Base-by-base conservation (phyloP, 1,284 basidiomycete genomes). In the Mycosarcoma maydis region DNA sequence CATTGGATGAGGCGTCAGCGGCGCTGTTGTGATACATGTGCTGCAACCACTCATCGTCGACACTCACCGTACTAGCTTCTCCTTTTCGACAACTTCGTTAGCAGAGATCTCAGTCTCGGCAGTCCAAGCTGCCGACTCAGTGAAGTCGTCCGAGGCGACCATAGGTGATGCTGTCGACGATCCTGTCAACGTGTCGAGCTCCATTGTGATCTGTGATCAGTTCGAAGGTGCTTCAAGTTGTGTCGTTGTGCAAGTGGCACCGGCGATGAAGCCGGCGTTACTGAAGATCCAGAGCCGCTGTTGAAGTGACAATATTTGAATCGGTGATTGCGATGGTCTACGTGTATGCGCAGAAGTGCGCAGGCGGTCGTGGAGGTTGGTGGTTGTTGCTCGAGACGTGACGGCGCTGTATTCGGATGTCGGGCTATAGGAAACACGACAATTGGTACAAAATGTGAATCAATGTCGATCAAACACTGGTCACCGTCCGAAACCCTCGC, bases 1-100 rank as follows among this genome's bases (percentile, higher is more conserved):
- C 4, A 14, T 30, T 32, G 27, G 20, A 34, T 16, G 9, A 17
- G 23, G 19, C 23, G 34, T 44, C 41, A 40, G 41, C 19, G 23
- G 6, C 13, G 7, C 16, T 26, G 9, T 14, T 22, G 1, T 32
- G 6, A 37, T 23, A 11, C 10, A 4, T 16, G 5, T 14, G 4
- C 19, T 29, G 16, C n/a, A n/a, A 10, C 4, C 9, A 13, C 17
- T 20, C 4, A 13, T 19, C 27, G 11, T 42, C 26, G 11, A 11
- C 19, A 69, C 77, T 48, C 43, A 79, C 77, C 69, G 62, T 13
- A 81, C 67, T 2, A 80, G 68, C 13, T 68, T 73, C 50, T 80
- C 74, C 71, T 81, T 81, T 40, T 81, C 78, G 16, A 79, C 71
- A 2, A 81, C 75, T n/a, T 80, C 77, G 61, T 73, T 72, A n/a